These are phyloP conservation scores for Echinosophora koreensis DNA, from an alignment of 306 rosid genomes.

Conservation along the genomic window DNA sequence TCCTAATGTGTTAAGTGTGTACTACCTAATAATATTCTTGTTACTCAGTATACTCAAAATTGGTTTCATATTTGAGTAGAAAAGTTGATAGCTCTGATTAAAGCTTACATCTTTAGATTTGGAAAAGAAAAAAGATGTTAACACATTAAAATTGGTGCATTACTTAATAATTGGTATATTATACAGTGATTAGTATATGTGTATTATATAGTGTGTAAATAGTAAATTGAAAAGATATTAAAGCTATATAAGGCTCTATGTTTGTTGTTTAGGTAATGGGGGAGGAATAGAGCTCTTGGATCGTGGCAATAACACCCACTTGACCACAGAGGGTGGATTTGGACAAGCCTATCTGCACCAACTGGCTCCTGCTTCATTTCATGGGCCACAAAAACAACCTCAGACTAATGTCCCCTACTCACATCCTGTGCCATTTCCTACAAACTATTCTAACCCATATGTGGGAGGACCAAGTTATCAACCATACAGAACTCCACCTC, in stretches of 20 bases:
- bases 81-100: conserved; percentile 15
- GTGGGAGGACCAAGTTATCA: conserved; percentile 53
- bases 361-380: conserved; percentile 42
- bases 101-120: neutral
- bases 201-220: neutral
- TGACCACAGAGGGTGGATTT: conserved; percentile 54
- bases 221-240: neutral
- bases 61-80: conserved; percentile 30
- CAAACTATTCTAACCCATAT: conserved; percentile 59
- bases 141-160: too few species aligned
- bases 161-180: too few species aligned
- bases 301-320: conserved; percentile 52
- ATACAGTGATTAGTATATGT: neutral
- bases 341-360: conserved; percentile 47
- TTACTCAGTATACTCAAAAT: neutral
- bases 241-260: conserved; percentile 6
- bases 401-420: conserved; percentile 47
- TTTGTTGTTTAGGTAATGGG: conserved; percentile 53
- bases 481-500: conserved; percentile 53
- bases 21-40: too few species aligned
- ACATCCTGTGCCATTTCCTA: conserved; percentile 57
- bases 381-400: conserved; percentile 50
- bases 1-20: too few species aligned
- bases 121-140: neutral
- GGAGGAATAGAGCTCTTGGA: conserved; percentile 54